These are phyloP conservation scores for Pugionium cornutum DNA, from an alignment of 345 rosid genomes.

Conservation along the genomic window DNA sequence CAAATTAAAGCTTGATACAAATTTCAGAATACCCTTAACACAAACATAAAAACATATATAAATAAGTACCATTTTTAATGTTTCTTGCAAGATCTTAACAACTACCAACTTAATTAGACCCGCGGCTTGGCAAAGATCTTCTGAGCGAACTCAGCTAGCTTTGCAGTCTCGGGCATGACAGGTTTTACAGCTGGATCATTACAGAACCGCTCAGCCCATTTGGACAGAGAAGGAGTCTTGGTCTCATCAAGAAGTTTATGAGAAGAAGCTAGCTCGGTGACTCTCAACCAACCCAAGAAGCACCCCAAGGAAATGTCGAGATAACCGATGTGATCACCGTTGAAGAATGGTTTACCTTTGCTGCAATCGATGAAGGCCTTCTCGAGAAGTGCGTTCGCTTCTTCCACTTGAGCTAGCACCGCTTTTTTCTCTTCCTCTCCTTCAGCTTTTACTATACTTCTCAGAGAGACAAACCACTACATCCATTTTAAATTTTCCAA, in stretches of 20 bases:
- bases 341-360: constrained; percentile 75
- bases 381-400: constrained; percentile 50
- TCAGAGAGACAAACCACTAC: constrained; percentile 57
- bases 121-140: constrained; percentile 34
- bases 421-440: constrained; percentile 52
- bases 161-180: constrained; percentile 67
- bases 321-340: constrained; percentile 66
- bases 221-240: constrained; percentile 54
- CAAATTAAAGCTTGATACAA: not conserved
- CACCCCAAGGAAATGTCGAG: constrained; percentile 67
- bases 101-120: constrained; percentile 15
- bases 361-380: constrained; percentile 54
- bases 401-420: constrained; percentile 37
- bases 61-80: constrained; percentile 4
- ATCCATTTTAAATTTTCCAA: not conserved
- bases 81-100: constrained; percentile 26
- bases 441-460: constrained; percentile 26
- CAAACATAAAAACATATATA: constrained; percentile 5
- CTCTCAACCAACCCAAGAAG: constrained; percentile 64
- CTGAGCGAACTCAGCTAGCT: constrained; percentile 55
- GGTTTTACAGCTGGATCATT: constrained; percentile 59
- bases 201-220: constrained; percentile 68
- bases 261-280: constrained; percentile 40
- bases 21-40: not conserved
- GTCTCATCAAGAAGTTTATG: constrained; percentile 50